These are phyloP conservation scores for Xylaria sp. DNA, from an alignment of 2,329 filamentous ascomycete species.

Conservation along the genomic window DNA sequence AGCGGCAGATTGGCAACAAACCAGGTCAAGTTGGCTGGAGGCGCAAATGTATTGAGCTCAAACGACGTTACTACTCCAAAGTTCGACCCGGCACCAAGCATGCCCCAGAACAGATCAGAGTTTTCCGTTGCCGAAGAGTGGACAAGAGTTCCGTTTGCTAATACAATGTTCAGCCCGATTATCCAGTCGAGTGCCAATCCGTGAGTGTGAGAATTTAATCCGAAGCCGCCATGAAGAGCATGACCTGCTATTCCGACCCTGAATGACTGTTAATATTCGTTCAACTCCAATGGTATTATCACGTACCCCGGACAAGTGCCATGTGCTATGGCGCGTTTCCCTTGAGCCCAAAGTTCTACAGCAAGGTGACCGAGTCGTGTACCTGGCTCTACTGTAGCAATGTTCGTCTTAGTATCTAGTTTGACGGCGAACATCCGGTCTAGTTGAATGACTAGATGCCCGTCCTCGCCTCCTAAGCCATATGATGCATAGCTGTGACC, in stretches of 20 bases:
- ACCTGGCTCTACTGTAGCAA: conserved; percentile 57
- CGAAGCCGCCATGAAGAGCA: conserved; percentile 53
- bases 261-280: conserved; percentile 30
- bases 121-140: conserved; percentile 49
- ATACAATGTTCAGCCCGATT: conserved; percentile 48
- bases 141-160: conserved; percentile 49
- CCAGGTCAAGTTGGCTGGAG: conserved; percentile 48
- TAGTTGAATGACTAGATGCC: conserved; percentile 59
- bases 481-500: conserved; percentile 63
- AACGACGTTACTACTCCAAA: conserved; percentile 49
- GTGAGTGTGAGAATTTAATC: conserved; percentile 55
- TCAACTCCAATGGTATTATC: not conserved
- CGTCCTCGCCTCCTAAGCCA: conserved; percentile 59
- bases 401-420: conserved; percentile 53
- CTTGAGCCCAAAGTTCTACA: conserved; percentile 49
- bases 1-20: conserved; percentile 47
- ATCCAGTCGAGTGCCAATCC: conserved; percentile 60
- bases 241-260: conserved; percentile 54
- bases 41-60: conserved; percentile 49
- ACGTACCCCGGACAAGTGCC: conserved; percentile 55
- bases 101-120: conserved; percentile 51
- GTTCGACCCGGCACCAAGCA: conserved; percentile 50
- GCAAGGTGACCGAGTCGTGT: conserved; percentile 57
- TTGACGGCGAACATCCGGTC: conserved; percentile 56
- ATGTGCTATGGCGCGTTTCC: conserved; percentile 51